Evolutionary conservation across 331 rosid species (phyloP).

Genomic region (Telfairia occidentalis): DNA sequence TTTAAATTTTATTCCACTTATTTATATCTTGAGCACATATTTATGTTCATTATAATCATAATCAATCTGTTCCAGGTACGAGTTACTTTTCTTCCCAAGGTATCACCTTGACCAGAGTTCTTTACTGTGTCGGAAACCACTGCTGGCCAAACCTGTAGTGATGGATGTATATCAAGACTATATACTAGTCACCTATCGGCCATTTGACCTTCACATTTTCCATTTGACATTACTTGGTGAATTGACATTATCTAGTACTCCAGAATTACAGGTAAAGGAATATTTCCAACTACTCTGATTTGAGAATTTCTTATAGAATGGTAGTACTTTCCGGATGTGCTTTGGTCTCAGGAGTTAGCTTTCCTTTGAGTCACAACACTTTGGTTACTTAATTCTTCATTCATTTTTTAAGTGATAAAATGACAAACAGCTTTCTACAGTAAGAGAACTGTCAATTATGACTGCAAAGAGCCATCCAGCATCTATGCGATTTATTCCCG

Average conservation of each 20-base stretch:
- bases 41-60: background rate
- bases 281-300: slow-evolving; percentile 20
- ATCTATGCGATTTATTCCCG: slow-evolving; percentile 92
- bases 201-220: slow-evolving; percentile 90
- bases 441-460: slow-evolving; percentile 98
- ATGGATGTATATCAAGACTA: slow-evolving; percentile 93
- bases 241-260: slow-evolving; percentile 62
- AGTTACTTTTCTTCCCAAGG: slow-evolving; percentile 92
- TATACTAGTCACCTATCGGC: slow-evolving; percentile 75
- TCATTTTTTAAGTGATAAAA: slow-evolving; percentile 86
- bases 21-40: background rate
- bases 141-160: slow-evolving; percentile 89
- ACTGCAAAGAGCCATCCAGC: slow-evolving; percentile 99
- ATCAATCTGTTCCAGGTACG: slow-evolving; percentile 48
- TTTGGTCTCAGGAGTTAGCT: slow-evolving; percentile 3
- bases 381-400: slow-evolving; percentile 29
- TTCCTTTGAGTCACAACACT: slow-evolving; percentile 12
- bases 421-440: slow-evolving; percentile 99
- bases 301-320: slow-evolving; percentile 5
- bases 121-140: slow-evolving; percentile 69
- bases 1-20: background rate
- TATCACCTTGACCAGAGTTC: slow-evolving; percentile 99
- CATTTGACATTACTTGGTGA: slow-evolving; percentile 74
- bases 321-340: slow-evolving; percentile 9
- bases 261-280: slow-evolving; percentile 70